Evolutionary conservation across 805 yeast species (phyloP).

Genomic region (Starmerella ratchasimensis): DNA sequence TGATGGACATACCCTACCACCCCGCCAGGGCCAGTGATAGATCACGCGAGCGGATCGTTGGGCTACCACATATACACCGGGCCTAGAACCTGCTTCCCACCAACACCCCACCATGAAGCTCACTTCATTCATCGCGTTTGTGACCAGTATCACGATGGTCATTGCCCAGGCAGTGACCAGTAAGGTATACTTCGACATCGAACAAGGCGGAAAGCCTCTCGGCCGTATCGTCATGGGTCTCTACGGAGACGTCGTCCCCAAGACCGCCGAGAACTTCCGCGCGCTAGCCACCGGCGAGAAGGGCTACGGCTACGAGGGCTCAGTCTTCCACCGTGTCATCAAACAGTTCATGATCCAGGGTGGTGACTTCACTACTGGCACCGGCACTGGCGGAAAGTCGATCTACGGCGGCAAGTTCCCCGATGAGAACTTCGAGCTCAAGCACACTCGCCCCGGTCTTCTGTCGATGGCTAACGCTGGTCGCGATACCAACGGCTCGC

Average conservation of each 20-base stretch:
- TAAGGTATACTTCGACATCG: conserved; percentile 73
- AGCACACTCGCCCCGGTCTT: conserved; percentile 48
- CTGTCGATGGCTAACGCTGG: conserved; percentile 73
- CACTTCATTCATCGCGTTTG: conserved; percentile 4
- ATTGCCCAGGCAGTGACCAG: conserved; percentile 43
- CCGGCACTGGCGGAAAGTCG: conserved; percentile 66
- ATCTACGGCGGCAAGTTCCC: conserved; percentile 59
- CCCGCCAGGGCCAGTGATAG: too few relatives aligned
- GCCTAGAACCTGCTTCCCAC: too few relatives aligned
- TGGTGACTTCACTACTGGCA: conserved; percentile 57
- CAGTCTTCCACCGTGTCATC: conserved; percentile 62
- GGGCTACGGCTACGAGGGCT: conserved; percentile 47
- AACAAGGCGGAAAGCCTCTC: conserved; percentile 59
- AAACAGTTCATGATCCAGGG: conserved; percentile 72
- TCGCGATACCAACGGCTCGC: conserved; percentile 66
- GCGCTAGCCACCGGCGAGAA: conserved; percentile 66
- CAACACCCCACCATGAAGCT: conserved; percentile 10
- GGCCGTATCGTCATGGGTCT: conserved; percentile 82
- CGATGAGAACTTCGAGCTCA: conserved; percentile 61
- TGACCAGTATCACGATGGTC: conserved; percentile 12
- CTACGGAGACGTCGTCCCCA: conserved; percentile 75
- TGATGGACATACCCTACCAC: too few relatives aligned
- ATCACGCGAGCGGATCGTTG: too few relatives aligned
- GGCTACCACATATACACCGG: too few relatives aligned
- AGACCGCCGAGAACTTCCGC: conserved; percentile 79